These are phyloP conservation scores for Curvularia sp. DNA, from an alignment of 2,329 filamentous ascomycete genomes.

Conservation along the genomic window DNA sequence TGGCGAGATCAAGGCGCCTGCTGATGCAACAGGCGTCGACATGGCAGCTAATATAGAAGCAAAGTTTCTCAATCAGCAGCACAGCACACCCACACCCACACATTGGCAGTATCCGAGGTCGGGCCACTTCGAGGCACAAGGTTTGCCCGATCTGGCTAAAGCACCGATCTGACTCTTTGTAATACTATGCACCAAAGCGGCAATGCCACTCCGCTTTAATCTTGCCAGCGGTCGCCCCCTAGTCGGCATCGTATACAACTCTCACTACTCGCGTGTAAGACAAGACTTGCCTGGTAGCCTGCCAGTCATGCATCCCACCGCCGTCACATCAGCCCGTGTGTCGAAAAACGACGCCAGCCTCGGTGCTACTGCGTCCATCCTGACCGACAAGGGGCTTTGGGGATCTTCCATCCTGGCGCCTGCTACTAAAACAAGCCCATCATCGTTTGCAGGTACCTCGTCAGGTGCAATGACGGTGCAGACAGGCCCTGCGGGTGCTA, in stretches of 20 bases:
- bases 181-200: slow-evolving; percentile 27
- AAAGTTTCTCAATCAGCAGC: slow-evolving; percentile 26
- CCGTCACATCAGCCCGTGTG: slow-evolving; percentile 26
- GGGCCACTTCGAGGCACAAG: slow-evolving; percentile 28
- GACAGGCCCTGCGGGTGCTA: slow-evolving; percentile 16
- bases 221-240: slow-evolving; percentile 17
- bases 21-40: slow-evolving; percentile 27
- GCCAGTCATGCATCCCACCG: slow-evolving; percentile 23
- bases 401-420: slow-evolving; percentile 8
- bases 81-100: neutral
- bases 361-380: slow-evolving; percentile 19
- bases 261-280: slow-evolving; percentile 24
- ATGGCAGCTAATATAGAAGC: slow-evolving; percentile 34
- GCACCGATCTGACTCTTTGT: slow-evolving; percentile 31
- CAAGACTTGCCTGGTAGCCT: slow-evolving; percentile 14
- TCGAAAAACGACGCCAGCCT: slow-evolving; percentile 21
- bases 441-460: slow-evolving; percentile 15
- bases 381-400: slow-evolving; percentile 19
- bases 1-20: slow-evolving; percentile 24
- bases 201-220: slow-evolving; percentile 30
- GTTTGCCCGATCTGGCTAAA: slow-evolving; percentile 38
- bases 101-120: slow-evolving; percentile 28
- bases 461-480: slow-evolving; percentile 28
- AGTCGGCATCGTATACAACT: slow-evolving; percentile 24
- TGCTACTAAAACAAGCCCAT: slow-evolving; percentile 4